A percentile compares a stretch with the other conserved stretches of the same genome.
Evolutionary conservation across 2,329 filamentous ascomycete genomes (phyloP).

Genomic region (Amesomyces nigricolor): DNA sequence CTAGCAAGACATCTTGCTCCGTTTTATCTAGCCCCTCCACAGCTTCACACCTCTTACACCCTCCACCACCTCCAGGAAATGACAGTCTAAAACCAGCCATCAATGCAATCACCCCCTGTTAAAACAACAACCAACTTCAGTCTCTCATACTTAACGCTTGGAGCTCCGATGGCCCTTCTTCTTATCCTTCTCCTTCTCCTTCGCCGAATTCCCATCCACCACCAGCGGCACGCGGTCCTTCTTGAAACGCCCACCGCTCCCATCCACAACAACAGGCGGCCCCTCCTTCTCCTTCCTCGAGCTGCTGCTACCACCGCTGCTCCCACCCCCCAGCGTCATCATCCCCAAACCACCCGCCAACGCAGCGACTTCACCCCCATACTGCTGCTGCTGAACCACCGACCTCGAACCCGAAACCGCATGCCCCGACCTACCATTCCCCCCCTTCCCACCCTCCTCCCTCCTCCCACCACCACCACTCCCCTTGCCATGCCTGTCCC

Average conservation of each 20-base stretch:
- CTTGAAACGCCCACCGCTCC: conserved; percentile 12
- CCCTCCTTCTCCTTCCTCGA: conserved; percentile 7
- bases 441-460: too few relatives aligned
- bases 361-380: too few relatives aligned
- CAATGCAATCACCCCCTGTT: too few relatives aligned
- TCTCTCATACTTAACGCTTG: not conserved
- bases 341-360: too few relatives aligned
- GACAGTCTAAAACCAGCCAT: too few relatives aligned
- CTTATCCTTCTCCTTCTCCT: not conserved
- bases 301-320: not conserved
- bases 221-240: conserved; percentile 6
- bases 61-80: not conserved
- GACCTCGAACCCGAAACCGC: too few relatives aligned
- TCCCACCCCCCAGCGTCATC: not conserved
- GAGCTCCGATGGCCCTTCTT: not conserved
- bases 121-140: not conserved
- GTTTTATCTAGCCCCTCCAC: too few relatives aligned
- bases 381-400: too few relatives aligned
- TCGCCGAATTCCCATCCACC: conserved; percentile 10
- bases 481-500: not conserved
- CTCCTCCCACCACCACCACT: too few relatives aligned
- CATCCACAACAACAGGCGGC: conserved; percentile 17
- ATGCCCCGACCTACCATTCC: too few relatives aligned
- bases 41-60: not conserved
- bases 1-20: too few relatives aligned